phyloP scores from a whole-genome alignment of 495 filamentous ascomycete genomes.

The Amphirosellinia nigrospora region DNA sequence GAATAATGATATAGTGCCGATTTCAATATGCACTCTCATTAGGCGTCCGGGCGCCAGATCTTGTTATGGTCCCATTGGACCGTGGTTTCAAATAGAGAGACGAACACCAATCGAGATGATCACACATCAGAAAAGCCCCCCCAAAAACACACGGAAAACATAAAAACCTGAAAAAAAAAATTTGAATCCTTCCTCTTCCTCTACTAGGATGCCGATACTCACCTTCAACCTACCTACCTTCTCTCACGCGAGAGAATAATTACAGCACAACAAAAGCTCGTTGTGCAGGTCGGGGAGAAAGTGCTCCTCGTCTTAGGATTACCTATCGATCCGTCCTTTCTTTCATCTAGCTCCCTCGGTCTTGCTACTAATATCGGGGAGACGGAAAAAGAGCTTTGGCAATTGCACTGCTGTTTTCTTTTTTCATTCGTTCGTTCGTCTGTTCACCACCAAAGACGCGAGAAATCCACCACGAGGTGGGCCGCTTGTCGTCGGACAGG shows the following conservation, averaged over 20 bases:
- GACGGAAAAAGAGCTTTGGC: background rate
- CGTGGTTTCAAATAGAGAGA: background rate
- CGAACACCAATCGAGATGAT: background rate
- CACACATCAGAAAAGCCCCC: background rate
- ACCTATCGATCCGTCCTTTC: background rate
- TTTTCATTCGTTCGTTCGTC: background rate
- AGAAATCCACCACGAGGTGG: background rate
- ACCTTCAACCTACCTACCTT: background rate
- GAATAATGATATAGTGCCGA: background rate
- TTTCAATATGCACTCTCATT: background rate
- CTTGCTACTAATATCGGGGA: background rate
- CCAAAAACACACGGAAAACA: slow-evolving; percentile 12
- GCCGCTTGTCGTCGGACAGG: background rate
- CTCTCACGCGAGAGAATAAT: background rate
- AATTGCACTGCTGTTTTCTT: background rate
- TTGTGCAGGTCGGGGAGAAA: background rate
- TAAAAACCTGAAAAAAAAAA: slow-evolving; percentile 5
- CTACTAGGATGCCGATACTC: background rate
- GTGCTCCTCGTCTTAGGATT: background rate
- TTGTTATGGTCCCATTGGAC: background rate
- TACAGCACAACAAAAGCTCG: background rate
- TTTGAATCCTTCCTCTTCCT: background rate
- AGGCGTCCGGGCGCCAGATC: background rate
- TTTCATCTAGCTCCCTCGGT: background rate
- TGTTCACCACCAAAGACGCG: background rate